These are phyloP conservation scores for Sporothrix curviconia DNA, from an alignment of 2,329 filamentous ascomycete genomes.

Conservation along the genomic window DNA sequence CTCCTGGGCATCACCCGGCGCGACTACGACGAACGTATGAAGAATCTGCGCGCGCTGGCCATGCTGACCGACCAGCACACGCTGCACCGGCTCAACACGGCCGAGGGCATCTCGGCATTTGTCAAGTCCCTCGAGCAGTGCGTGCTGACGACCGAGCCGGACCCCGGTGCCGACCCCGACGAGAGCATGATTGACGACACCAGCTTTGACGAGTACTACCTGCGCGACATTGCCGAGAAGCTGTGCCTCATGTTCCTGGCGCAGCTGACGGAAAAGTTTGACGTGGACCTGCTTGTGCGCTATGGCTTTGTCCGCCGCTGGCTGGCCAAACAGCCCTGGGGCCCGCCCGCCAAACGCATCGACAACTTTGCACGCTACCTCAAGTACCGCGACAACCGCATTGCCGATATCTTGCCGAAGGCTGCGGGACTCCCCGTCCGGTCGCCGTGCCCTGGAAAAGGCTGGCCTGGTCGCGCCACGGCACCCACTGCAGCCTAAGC, in stretches of 20 bases:
- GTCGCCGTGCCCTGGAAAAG: conserved; percentile 44
- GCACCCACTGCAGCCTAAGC: conserved; percentile 4
- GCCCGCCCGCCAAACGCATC: conserved; percentile 37
- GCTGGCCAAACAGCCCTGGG: conserved; percentile 69
- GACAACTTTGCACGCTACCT: conserved; percentile 49
- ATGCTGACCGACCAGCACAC: conserved; percentile 46
- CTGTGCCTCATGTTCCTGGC: conserved; percentile 52
- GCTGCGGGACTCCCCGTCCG: conserved; percentile 43
- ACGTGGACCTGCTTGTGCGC: conserved; percentile 50
- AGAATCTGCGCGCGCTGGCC: conserved; percentile 49
- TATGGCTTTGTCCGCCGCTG: conserved; percentile 64
- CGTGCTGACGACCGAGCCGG: conserved; percentile 34
- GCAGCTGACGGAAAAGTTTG: conserved; percentile 54
- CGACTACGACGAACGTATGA: conserved; percentile 54
- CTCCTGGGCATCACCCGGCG: conserved; percentile 52
- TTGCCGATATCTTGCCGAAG: conserved; percentile 46
- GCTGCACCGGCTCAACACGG: conserved; percentile 43
- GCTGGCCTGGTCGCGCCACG: conserved; percentile 40
- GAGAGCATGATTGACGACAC: conserved; percentile 46
- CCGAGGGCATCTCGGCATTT: conserved; percentile 48
- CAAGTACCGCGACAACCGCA: conserved; percentile 44
- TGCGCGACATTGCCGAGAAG: conserved; percentile 56
- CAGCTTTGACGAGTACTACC: conserved; percentile 56
- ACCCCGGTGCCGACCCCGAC: not conserved
- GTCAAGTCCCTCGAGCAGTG: conserved; percentile 55